Percentiles rank a stretch among this genome's conserved stretches.
Evolutionary conservation across 2,329 filamentous ascomycete genomes (phyloP).

Genomic region (Thermoascus crustaceus): DNA sequence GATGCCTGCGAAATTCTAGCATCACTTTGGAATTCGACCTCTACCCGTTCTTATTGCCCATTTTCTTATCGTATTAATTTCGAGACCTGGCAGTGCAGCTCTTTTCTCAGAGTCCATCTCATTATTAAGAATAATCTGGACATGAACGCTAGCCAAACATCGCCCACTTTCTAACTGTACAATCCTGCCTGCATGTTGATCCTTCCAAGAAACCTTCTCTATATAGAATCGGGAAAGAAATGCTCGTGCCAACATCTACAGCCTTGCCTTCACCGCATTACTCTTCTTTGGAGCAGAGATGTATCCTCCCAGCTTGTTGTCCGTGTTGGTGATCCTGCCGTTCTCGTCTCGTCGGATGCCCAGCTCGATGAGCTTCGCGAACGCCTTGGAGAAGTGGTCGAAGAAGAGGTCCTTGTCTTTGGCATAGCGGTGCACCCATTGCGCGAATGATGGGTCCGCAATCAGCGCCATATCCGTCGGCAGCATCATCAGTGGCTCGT

Average conservation of each 20-base stretch:
- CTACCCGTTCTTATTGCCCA: no score
- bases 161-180: no score
- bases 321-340: constrained; percentile 47
- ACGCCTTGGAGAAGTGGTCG: constrained; percentile 50
- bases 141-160: no score
- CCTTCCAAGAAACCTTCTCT: background rate
- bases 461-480: constrained; percentile 55
- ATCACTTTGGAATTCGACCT: no score
- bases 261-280: constrained; percentile 11
- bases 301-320: constrained; percentile 52
- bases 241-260: background rate
- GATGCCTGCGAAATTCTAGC: no score
- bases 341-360: constrained; percentile 49
- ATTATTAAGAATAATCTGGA: no score
- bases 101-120: no score
- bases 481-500: constrained; percentile 56
- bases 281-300: constrained; percentile 51
- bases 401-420: constrained; percentile 56
- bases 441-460: constrained; percentile 45
- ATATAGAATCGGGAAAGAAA: constrained; percentile 10
- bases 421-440: constrained; percentile 53
- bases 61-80: no score
- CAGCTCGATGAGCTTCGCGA: constrained; percentile 54
- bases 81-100: no score
- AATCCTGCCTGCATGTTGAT: no score